These are phyloP conservation scores for Eucalyptus regnans DNA, from an alignment of 345 rosid species.

Conservation along the genomic window DNA sequence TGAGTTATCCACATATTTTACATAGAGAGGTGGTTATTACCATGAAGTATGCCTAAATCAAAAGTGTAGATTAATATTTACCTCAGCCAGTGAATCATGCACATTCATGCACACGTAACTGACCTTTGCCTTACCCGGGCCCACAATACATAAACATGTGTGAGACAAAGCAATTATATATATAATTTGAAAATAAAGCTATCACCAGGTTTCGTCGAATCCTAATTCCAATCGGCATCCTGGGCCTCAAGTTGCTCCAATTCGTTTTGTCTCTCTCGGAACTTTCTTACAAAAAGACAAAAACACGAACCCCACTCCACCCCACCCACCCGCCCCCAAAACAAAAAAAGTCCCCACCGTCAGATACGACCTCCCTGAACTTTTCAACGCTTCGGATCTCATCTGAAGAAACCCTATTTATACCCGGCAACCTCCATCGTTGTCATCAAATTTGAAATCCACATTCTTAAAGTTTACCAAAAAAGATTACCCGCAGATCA, in stretches of 20 bases:
- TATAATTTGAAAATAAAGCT: not conserved
- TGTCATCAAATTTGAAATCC: not conserved
- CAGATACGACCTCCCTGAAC: not conserved
- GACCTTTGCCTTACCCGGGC: not conserved
- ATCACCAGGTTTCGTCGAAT: not conserved
- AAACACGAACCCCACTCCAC: not conserved
- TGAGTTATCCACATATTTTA: not conserved
- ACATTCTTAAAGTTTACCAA: not conserved
- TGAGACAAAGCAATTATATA: not conserved
- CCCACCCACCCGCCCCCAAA: too few relatives aligned
- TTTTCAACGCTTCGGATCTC: not conserved
- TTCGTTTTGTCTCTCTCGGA: not conserved
- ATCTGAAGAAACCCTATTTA: not conserved
- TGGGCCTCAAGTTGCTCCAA: not conserved
- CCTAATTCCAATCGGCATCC: not conserved
- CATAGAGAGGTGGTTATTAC: not conserved
- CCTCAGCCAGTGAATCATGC: not conserved
- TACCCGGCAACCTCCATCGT: not conserved
- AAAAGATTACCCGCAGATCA: not conserved
- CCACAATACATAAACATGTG: not conserved
- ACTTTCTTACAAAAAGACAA: not conserved
- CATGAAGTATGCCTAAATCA: not conserved
- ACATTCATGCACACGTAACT: not conserved
- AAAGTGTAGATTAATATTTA: not conserved
- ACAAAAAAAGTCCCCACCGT: not conserved